phyloP scores from a whole-genome alignment of 2,329 filamentous ascomycete genomes.

The Ceratocystis huliohia region DNA sequence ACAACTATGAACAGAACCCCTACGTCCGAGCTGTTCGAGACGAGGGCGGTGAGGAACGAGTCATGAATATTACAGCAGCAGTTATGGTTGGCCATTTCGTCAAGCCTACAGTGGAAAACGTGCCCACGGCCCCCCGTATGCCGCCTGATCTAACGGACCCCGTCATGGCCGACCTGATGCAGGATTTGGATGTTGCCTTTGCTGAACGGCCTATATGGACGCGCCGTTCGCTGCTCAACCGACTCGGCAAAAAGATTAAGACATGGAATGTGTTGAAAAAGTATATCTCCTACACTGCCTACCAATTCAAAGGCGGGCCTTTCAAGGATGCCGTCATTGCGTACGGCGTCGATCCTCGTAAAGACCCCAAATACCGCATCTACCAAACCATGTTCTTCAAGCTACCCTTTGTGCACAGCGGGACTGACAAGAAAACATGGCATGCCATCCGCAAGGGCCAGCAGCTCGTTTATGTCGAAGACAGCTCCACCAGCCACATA shows the following conservation, averaged over 20 bases:
- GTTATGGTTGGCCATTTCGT: constrained; percentile 47
- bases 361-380: constrained; percentile 58
- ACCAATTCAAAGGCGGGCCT: constrained; percentile 83
- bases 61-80: constrained; percentile 48
- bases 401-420: constrained; percentile 35
- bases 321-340: constrained; percentile 80
- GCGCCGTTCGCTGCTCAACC: constrained; percentile 65
- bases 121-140: constrained; percentile 46
- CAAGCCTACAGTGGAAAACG: constrained; percentile 48
- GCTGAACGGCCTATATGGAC: constrained; percentile 74
- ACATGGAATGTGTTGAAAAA: constrained; percentile 52
- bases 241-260: constrained; percentile 41
- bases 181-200: constrained; percentile 52
- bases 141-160: constrained; percentile 48
- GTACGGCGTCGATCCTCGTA: constrained; percentile 76
- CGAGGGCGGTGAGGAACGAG: constrained; percentile 38
- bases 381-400: constrained; percentile 90
- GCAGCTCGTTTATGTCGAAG: constrained; percentile 31
- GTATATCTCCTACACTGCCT: constrained; percentile 72
- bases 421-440: constrained; percentile 28
- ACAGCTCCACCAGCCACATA: constrained; percentile 48
- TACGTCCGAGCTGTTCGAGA: constrained; percentile 53
- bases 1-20: constrained; percentile 75
- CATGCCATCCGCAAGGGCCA: constrained; percentile 26
- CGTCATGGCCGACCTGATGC: constrained; percentile 51